These are phyloP conservation scores for Leucoagaricus sp. DNA, from an alignment of 1,284 basidiomycete genomes.

Conservation along the genomic window DNA sequence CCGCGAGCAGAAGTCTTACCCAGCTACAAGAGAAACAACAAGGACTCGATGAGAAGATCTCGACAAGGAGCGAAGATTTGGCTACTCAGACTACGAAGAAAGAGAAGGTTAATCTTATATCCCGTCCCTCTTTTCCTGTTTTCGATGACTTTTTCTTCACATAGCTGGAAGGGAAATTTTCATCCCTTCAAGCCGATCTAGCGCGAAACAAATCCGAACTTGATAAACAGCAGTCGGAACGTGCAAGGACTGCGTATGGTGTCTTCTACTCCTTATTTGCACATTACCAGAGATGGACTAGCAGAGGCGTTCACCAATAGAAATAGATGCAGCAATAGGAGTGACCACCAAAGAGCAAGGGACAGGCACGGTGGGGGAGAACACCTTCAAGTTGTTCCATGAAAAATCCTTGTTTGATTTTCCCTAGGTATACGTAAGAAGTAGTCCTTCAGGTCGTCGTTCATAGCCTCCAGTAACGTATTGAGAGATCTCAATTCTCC, in stretches of 20 bases:
- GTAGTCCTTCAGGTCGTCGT: too few relatives aligned
- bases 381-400: too few relatives aligned
- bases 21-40: conserved; percentile 72
- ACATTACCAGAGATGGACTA: too few relatives aligned
- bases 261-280: neutral
- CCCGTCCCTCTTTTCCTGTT: conserved; percentile 6
- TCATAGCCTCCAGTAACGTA: too few relatives aligned
- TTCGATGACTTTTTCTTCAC: neutral
- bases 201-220: conserved; percentile 67
- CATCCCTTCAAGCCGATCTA: conserved; percentile 54
- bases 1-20: conserved; percentile 62
- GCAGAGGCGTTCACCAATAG: too few relatives aligned
- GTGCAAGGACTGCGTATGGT: conserved; percentile 68
- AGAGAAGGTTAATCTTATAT: conserved; percentile 47
- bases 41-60: conserved; percentile 62
- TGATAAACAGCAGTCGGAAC: conserved; percentile 75
- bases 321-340: too few relatives aligned
- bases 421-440: too few relatives aligned
- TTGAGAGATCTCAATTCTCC: too few relatives aligned
- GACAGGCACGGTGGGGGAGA: too few relatives aligned
- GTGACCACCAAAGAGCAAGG: too few relatives aligned
- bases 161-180: conserved; percentile 65
- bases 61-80: conserved; percentile 65
- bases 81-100: conserved; percentile 56
- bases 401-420: too few relatives aligned